These are phyloP conservation scores for Phanerodontia chrysosporium DNA, from an alignment of 768 basidiomycete genomes.

Conservation along the genomic window DNA sequence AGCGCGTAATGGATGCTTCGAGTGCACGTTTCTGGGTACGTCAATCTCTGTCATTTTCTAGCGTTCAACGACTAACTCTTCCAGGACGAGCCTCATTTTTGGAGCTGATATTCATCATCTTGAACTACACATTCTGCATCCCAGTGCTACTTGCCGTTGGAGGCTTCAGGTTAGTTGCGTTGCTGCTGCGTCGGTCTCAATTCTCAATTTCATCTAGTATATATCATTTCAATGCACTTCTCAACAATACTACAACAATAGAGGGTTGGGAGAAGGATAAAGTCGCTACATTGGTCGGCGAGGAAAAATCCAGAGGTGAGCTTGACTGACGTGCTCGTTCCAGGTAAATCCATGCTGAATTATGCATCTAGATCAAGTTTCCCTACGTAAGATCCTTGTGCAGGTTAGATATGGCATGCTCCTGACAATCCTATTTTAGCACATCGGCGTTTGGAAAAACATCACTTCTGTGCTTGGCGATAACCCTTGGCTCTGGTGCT, in stretches of 20 bases:
- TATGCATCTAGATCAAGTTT: constrained; percentile 64
- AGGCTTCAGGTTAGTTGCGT: constrained; percentile 66
- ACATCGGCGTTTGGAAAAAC: constrained; percentile 74
- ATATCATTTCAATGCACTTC: constrained; percentile 79
- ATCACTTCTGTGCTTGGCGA: constrained; percentile 72
- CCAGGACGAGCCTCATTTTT: constrained; percentile 64
- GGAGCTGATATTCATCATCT: constrained; percentile 80
- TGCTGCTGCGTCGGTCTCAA: neutral
- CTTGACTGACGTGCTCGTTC: constrained; percentile 3
- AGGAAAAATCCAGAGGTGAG: constrained; percentile 77
- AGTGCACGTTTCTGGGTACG: constrained; percentile 50
- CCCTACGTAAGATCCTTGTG: constrained; percentile 67
- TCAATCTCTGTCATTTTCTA: constrained; percentile 2
- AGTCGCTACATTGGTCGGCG: constrained; percentile 77
- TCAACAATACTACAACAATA: constrained; percentile 88
- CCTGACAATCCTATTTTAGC: constrained; percentile 40
- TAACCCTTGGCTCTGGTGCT: constrained; percentile 80
- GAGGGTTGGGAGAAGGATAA: constrained; percentile 99
- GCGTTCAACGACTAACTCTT: neutral
- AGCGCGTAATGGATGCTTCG: constrained; percentile 50
- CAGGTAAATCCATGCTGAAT: neutral
- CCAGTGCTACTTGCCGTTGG: constrained; percentile 89
- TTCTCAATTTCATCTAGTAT: constrained; percentile 35
- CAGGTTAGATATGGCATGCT: neutral
- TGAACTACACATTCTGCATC: constrained; percentile 81